A percentile compares a stretch with the other conserved stretches of the same genome.
Conservation (phyloP, 139 green algal genomes). For the Chlorella vulgaris region DNA sequence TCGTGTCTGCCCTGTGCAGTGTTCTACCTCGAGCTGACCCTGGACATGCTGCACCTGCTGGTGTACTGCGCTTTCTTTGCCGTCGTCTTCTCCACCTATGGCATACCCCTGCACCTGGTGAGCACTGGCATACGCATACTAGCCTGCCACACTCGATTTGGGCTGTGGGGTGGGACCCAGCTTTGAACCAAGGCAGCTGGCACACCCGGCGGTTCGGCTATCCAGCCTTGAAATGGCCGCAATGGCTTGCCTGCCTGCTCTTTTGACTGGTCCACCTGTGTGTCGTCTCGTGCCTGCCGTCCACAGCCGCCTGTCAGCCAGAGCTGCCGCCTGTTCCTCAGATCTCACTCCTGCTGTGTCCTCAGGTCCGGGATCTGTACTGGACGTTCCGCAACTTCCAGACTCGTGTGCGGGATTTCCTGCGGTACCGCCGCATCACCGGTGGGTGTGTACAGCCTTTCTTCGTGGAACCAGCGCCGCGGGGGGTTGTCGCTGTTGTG, state of each 20-base stretch:
- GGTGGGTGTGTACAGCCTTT: constrained; percentile 11
- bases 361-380: constrained; percentile 94
- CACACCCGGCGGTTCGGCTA: no score
- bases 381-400: constrained; percentile 96
- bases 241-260: no score
- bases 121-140: neutral
- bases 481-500: neutral
- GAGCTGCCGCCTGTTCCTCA: constrained; percentile 79
- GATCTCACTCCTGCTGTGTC: constrained; percentile 93
- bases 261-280: no score
- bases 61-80: constrained; percentile 97
- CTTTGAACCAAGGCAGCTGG: no score
- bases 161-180: no score
- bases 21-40: constrained; percentile 98
- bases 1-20: constrained; percentile 58
- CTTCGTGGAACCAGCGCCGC: neutral
- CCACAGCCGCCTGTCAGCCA: no score
- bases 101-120: constrained; percentile 95
- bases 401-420: constrained; percentile 88
- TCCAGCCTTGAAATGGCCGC: no score
- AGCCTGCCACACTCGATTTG: neutral
- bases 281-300: no score
- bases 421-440: constrained; percentile 85
- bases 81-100: constrained; percentile 96
- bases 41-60: constrained; percentile 95